Conservation (phyloP, 2,329 filamentous ascomycete genomes). For the Stemphylium lycopersici region DNA sequence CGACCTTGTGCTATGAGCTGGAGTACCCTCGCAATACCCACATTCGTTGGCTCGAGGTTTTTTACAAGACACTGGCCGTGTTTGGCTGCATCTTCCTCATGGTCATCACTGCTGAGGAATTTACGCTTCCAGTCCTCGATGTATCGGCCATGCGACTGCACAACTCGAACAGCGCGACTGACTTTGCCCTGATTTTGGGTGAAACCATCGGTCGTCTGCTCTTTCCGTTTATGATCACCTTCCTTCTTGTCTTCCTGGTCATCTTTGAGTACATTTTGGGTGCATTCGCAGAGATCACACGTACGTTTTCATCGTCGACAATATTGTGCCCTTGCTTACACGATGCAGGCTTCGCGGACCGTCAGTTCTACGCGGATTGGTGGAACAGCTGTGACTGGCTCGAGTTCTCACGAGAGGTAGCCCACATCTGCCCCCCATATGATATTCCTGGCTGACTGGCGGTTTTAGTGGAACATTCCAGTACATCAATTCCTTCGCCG, state of each 20-base stretch:
- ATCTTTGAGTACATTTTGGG: constrained; percentile 98
- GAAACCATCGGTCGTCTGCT: constrained; percentile 91
- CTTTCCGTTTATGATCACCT: constrained; percentile 96
- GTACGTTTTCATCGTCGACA: constrained; percentile 36
- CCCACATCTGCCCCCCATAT: too few relatives aligned
- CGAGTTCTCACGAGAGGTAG: constrained; percentile 74
- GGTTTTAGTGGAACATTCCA: constrained; percentile 54
- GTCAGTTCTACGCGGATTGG: constrained; percentile 57
- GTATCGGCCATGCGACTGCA: constrained; percentile 69
- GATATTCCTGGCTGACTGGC: too few relatives aligned
- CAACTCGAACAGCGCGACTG: constrained; percentile 58
- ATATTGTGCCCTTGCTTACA: neutral
- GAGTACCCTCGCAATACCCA: constrained; percentile 83
- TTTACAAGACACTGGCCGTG: constrained; percentile 84
- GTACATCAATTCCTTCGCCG: constrained; percentile 87
- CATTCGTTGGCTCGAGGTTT: constrained; percentile 81
- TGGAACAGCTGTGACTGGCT: constrained; percentile 85
- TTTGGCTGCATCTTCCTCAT: constrained; percentile 97
- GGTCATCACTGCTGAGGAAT: constrained; percentile 89
- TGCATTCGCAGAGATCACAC: constrained; percentile 91
- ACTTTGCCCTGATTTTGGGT: constrained; percentile 78
- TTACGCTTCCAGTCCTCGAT: constrained; percentile 86
- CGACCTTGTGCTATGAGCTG: constrained; percentile 95
- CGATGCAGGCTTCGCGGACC: constrained; percentile 4
- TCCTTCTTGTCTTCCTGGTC: constrained; percentile 93